These are phyloP conservation scores for Scleroderma citrinum DNA, from an alignment of 768 basidiomycete species.

Conservation along the genomic window DNA sequence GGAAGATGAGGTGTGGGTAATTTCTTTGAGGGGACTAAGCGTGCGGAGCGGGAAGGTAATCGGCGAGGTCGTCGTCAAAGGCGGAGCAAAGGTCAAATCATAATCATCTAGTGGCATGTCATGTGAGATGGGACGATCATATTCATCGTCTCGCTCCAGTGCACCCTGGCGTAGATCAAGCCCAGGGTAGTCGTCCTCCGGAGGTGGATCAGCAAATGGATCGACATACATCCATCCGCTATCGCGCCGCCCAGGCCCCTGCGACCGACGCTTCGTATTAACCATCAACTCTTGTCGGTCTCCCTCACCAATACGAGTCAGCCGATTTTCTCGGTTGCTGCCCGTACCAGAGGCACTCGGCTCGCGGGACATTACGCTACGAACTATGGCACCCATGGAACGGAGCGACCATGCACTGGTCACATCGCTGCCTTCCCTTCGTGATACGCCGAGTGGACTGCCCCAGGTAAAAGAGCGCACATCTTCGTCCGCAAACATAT, in stretches of 20 bases:
- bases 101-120: slow-evolving; percentile 7
- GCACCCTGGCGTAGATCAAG: slow-evolving; percentile 7
- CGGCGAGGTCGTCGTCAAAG: slow-evolving; percentile 8
- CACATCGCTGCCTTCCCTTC: slow-evolving; percentile 37
- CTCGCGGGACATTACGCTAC: slow-evolving; percentile 23
- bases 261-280: slow-evolving; percentile 5
- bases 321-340: slow-evolving; percentile 12
- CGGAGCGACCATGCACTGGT: slow-evolving; percentile 49
- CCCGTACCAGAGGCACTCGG: slow-evolving; percentile 18
- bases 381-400: slow-evolving; percentile 30
- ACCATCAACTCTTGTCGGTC: slow-evolving; percentile 17
- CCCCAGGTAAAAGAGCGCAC: slow-evolving; percentile 39
- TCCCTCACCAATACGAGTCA: slow-evolving; percentile 6
- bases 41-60: slow-evolving; percentile 18
- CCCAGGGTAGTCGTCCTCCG: slow-evolving; percentile 14
- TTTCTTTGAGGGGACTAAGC: slow-evolving; percentile 31
- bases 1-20: slow-evolving; percentile 18
- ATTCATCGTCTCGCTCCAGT: slow-evolving; percentile 17
- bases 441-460: slow-evolving; percentile 11
- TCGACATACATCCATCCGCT: slow-evolving; percentile 39
- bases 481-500: slow-evolving; percentile 80
- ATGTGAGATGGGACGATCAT: slow-evolving; percentile 10
- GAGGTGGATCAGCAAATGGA: slow-evolving; percentile 33
- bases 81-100: slow-evolving; percentile 11
- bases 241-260: slow-evolving; percentile 8